Evolutionary conservation across 2,329 filamentous ascomycete species (phyloP).

Genomic region (Aspergillus nomiae): DNA sequence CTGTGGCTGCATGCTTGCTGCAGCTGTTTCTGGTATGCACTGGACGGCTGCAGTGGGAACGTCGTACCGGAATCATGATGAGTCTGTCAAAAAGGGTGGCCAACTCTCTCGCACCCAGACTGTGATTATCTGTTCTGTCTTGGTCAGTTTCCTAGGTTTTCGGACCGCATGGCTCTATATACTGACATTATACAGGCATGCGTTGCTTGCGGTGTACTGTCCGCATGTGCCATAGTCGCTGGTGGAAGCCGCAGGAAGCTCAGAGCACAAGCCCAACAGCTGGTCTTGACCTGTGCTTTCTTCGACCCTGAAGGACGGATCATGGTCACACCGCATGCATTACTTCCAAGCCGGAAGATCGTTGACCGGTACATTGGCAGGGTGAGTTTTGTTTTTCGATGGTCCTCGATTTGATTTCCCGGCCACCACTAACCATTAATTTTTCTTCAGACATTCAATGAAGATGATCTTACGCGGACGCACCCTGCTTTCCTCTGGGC

Average conservation of each 20-base stretch:
- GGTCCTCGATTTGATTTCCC: not conserved
- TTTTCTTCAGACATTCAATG: slow-evolving; percentile 55
- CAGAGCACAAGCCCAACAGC: slow-evolving; percentile 62
- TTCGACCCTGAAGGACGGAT: slow-evolving; percentile 47
- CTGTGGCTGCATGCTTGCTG: slow-evolving; percentile 68
- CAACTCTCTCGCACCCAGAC: slow-evolving; percentile 63
- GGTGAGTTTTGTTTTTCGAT: slow-evolving; percentile 38
- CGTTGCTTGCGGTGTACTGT: slow-evolving; percentile 62
- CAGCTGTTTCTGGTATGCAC: slow-evolving; percentile 83
- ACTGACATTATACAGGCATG: slow-evolving; percentile 53
- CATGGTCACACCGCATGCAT: slow-evolving; percentile 50
- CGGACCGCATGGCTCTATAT: not conserved
- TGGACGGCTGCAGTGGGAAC: slow-evolving; percentile 78
- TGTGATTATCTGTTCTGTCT: slow-evolving; percentile 70
- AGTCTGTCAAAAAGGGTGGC: slow-evolving; percentile 42
- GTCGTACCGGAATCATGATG: slow-evolving; percentile 60
- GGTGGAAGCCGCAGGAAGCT: slow-evolving; percentile 56
- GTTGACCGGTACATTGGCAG: slow-evolving; percentile 74
- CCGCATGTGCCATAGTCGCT: slow-evolving; percentile 57
- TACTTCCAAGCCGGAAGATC: slow-evolving; percentile 63
- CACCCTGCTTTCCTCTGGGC: slow-evolving; percentile 88
- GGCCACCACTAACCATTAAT: not conserved
- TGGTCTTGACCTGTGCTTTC: slow-evolving; percentile 51
- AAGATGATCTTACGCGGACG: slow-evolving; percentile 73
- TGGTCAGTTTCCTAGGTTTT: slow-evolving; percentile 54